Conservation (phyloP, 306 rosid genomes). For the Begonia loranthoides region DNA sequence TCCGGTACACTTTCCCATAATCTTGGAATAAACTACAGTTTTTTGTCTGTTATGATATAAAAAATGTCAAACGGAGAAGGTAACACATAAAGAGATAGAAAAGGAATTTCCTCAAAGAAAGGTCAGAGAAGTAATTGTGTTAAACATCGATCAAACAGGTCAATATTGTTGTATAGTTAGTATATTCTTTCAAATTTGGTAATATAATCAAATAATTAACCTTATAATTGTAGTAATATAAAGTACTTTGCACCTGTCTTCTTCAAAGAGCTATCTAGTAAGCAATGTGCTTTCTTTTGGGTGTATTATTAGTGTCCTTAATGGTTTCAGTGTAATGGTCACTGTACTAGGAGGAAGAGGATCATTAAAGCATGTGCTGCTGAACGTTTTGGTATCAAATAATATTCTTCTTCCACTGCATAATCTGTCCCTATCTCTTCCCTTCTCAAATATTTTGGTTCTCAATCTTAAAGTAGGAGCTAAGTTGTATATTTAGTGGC, state of each 20-base stretch:
- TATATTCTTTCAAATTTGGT: not conserved
- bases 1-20: conserved; percentile 22
- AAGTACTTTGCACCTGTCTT: conserved; percentile 4
- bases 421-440: too few relatives aligned
- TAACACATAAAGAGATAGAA: too few relatives aligned
- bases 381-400: conserved; percentile 17
- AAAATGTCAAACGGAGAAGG: too few relatives aligned
- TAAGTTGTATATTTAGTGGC: too few relatives aligned
- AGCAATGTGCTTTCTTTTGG: not conserved
- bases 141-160: too few relatives aligned
- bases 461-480: too few relatives aligned
- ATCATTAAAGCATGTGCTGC: conserved; percentile 4
- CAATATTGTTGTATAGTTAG: too few relatives aligned
- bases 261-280: conserved; percentile 7
- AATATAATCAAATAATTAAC: conserved; percentile 5
- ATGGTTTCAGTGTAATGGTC: conserved; percentile 17
- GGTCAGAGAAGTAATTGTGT: too few relatives aligned
- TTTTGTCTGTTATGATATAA: too few relatives aligned
- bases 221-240: not conserved
- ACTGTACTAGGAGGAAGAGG: conserved; percentile 7
- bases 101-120: too few relatives aligned
- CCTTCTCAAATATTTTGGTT: too few relatives aligned
- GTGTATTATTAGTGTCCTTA: not conserved
- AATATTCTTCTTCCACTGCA: conserved; percentile 15
- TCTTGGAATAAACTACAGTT: conserved; percentile 18